Conservation (phyloP, 306 rosid species). For the Bauhinia variegata region DNA sequence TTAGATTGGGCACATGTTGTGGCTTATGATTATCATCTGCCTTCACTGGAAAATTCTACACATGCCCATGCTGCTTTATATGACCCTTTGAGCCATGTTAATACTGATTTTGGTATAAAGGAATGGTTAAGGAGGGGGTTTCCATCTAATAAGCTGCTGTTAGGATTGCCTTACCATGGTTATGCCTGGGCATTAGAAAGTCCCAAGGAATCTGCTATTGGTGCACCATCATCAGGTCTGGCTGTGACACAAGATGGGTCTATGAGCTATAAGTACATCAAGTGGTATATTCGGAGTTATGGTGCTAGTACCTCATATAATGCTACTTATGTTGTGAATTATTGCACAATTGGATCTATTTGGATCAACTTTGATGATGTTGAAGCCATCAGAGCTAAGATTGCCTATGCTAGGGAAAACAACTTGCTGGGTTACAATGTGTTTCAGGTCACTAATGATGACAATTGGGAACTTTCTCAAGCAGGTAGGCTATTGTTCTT, state of each 20-base stretch:
- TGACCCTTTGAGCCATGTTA: conserved; percentile 41
- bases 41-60: conserved; percentile 30
- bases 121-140: conserved; percentile 49
- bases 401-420: conserved; percentile 57
- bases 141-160: conserved; percentile 42
- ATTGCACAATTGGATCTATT: conserved; percentile 41
- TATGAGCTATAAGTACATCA: conserved; percentile 43
- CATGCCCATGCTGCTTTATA: conserved; percentile 52
- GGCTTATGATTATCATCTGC: conserved; percentile 42
- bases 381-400: conserved; percentile 46
- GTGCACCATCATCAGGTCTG: conserved; percentile 44
- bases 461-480: conserved; percentile 58
- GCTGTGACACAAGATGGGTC: conserved; percentile 42
- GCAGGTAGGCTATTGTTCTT: conserved; percentile 35
- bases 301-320: conserved; percentile 39
- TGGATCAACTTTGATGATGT: conserved; percentile 64
- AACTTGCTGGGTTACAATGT: conserved; percentile 55
- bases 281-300: conserved; percentile 41
- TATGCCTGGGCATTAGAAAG: conserved; percentile 48
- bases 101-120: conserved; percentile 51
- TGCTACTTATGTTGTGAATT: conserved; percentile 48
- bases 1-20: conserved; percentile 53
- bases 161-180: conserved; percentile 61
- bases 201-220: conserved; percentile 37
- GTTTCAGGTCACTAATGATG: conserved; percentile 54